Percentiles rank a stretch among this genome's conserved stretches.
Conservation (phyloP, 108 stramenopile species). For the Nitzschia sp. region DNA sequence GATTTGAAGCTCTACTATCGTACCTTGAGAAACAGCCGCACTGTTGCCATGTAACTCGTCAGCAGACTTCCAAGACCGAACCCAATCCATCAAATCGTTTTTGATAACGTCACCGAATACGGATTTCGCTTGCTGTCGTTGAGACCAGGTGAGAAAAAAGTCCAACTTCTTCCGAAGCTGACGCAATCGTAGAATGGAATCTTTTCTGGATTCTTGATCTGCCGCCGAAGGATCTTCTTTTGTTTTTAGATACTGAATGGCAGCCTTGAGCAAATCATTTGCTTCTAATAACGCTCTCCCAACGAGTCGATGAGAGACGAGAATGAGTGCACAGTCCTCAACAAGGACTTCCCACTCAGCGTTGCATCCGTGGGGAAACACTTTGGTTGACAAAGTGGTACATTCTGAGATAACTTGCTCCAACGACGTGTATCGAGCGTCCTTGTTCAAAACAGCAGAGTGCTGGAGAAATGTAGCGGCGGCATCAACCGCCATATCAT, state of each 20-base stretch:
- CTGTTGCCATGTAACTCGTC: background rate
- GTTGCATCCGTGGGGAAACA: slow-evolving; percentile 7
- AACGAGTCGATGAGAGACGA: slow-evolving; percentile 28
- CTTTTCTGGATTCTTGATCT: background rate
- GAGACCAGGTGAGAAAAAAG: slow-evolving; percentile 52
- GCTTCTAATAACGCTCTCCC: slow-evolving; percentile 49
- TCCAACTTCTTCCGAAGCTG: slow-evolving; percentile 48
- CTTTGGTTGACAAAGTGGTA: slow-evolving; percentile 9
- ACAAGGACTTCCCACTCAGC: slow-evolving; percentile 29
- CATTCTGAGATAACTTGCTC: slow-evolving; percentile 28
- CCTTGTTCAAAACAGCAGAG: slow-evolving; percentile 38
- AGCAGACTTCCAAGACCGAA: slow-evolving; percentile 39
- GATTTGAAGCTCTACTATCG: background rate
- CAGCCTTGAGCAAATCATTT: slow-evolving; percentile 36
- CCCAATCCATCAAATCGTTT: slow-evolving; percentile 33
- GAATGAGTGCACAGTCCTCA: slow-evolving; percentile 35
- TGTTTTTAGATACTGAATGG: slow-evolving; percentile 17
- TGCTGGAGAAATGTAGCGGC: slow-evolving; percentile 27
- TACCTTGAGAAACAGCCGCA: background rate
- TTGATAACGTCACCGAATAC: slow-evolving; percentile 2
- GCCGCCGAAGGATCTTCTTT: background rate
- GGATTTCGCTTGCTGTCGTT: slow-evolving; percentile 4
- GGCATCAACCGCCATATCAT: slow-evolving; percentile 30
- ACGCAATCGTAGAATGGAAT: slow-evolving; percentile 15
- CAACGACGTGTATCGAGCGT: slow-evolving; percentile 23